Percentiles rank a stretch among this genome's conserved stretches.
These are phyloP conservation scores for Pseudisothecium myosuroides DNA, from an alignment of 225 moss, liverwort and hornwort species.

Conservation along the genomic window DNA sequence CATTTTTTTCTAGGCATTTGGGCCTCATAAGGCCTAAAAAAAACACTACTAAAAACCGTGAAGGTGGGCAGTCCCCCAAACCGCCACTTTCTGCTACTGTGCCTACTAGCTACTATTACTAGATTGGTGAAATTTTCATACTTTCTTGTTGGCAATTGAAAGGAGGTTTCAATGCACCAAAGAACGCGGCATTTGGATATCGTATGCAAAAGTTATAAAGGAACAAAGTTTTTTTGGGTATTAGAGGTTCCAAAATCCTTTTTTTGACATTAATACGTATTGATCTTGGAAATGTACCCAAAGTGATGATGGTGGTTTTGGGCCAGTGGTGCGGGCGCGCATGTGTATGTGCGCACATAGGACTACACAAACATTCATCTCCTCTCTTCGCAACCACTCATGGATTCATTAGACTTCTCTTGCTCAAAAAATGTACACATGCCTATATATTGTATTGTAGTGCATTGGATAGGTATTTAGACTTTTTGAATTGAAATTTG, in stretches of 20 bases:
- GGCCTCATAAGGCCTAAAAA: no score
- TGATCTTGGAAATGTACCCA: not conserved
- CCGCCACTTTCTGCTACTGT: not conserved
- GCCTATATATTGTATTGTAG: rapidly evolving
- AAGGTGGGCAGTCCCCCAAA: no score
- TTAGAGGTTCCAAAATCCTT: rapidly evolving
- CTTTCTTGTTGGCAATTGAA: not conserved
- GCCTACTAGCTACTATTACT: not conserved
- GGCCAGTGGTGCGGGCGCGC: rapidly evolving
- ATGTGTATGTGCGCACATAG: rapidly evolving
- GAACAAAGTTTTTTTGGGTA: rapidly evolving
- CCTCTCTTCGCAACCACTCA: not conserved
- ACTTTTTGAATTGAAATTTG: not conserved
- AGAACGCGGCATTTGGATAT: rapidly evolving
- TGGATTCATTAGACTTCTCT: not conserved
- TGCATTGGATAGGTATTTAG: not conserved
- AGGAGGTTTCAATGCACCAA: not conserved
- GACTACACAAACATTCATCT: rapidly evolving
- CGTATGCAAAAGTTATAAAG: not conserved
- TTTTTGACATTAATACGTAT: rapidly evolving
- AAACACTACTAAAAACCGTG: no score
- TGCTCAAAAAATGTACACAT: rapidly evolving
- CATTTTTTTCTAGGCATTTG: no score
- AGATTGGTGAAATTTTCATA: not conserved
- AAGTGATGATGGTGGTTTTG: not conserved